These are phyloP conservation scores for Phytophthora pluvialis DNA, from an alignment of 352 stramenopile species.

Conservation along the genomic window DNA sequence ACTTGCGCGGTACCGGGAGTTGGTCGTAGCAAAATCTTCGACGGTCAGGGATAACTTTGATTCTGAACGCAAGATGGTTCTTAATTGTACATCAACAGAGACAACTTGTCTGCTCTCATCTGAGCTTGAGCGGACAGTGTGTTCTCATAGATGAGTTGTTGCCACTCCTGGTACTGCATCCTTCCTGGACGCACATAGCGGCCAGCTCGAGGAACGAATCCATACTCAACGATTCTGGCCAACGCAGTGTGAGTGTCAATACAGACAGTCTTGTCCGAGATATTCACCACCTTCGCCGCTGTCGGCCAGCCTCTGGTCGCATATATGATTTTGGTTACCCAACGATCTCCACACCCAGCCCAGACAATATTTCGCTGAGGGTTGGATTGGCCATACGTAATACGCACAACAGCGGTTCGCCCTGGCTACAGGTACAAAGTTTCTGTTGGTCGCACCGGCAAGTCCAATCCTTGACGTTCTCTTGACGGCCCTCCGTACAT, in stretches of 20 bases:
- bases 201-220: neutral
- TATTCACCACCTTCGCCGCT: neutral
- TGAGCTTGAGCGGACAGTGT: no score
- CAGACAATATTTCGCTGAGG: neutral
- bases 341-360: neutral
- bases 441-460: neutral
- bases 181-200: neutral
- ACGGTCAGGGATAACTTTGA: no score
- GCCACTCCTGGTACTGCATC: slow-evolving; percentile 9
- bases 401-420: neutral
- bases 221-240: neutral
- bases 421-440: neutral
- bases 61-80: no score
- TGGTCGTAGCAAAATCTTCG: no score
- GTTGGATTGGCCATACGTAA: neutral
- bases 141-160: slow-evolving; percentile 12
- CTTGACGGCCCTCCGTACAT: neutral
- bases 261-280: neutral
- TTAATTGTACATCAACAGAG: no score
- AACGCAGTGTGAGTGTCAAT: neutral
- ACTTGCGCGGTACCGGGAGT: no score
- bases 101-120: no score
- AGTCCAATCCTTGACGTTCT: neutral
- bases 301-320: neutral
- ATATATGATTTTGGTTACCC: neutral